A percentile compares a stretch with the other conserved stretches of the same genome.
phyloP scores from a whole-genome alignment of 176 grass and related monocot species.

The Chloris gayana region DNA sequence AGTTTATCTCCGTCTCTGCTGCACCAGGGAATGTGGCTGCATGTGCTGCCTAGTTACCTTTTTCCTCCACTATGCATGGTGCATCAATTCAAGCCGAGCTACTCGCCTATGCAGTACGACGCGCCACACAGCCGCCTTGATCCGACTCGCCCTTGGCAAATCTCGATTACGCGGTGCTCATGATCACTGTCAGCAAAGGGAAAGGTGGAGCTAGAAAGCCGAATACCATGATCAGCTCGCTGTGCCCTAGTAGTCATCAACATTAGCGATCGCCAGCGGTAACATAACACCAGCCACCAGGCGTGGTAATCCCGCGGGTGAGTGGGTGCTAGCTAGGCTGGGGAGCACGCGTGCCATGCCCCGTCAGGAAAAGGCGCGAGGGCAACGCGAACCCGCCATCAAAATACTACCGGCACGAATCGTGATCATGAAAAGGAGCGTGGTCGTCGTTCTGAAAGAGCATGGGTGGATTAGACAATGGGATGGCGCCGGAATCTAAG shows the following conservation, averaged over 20 bases:
- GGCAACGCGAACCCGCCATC: neutral
- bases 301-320: slow-evolving; percentile 6
- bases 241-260: slow-evolving; percentile 17
- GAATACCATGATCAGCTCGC: slow-evolving; percentile 29
- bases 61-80: neutral
- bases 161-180: neutral
- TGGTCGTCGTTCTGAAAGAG: slow-evolving; percentile 8
- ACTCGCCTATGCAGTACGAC: no score
- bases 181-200: neutral
- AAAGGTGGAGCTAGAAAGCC: slow-evolving; percentile 12
- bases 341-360: slow-evolving; percentile 41
- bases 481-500: slow-evolving; percentile 36
- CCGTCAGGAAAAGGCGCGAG: slow-evolving; percentile 1
- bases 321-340: neutral
- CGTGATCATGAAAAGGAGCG: slow-evolving; percentile 51
- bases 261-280: no score
- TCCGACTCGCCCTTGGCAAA: neutral
- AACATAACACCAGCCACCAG: no score
- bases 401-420: neutral
- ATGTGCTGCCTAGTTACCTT: slow-evolving; percentile 31
- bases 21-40: slow-evolving; percentile 24
- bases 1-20: slow-evolving; percentile 25
- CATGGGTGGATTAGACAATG: slow-evolving; percentile 34
- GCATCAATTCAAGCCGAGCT: slow-evolving; percentile 10
- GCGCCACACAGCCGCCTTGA: neutral